Evolutionary conservation across 2,329 filamentous ascomycete species (phyloP).

Genomic region (Paramyrothecium roridum): DNA sequence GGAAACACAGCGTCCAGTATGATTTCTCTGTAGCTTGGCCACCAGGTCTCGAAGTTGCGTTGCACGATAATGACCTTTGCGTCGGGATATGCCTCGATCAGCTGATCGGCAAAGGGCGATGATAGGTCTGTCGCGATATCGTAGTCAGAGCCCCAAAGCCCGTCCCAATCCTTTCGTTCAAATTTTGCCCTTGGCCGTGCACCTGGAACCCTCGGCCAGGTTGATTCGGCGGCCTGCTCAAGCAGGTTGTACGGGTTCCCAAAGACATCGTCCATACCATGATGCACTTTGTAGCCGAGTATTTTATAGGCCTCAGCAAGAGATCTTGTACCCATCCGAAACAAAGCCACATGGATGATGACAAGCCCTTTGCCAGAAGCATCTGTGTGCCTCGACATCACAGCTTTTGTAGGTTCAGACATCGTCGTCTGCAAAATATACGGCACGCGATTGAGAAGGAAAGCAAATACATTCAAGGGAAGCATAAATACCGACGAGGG

Average conservation of each 20-base stretch:
- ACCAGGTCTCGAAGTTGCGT: conserved; percentile 34
- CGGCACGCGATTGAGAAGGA: too few relatives aligned
- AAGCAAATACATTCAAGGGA: too few relatives aligned
- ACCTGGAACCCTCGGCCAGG: background rate
- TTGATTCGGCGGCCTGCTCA: background rate
- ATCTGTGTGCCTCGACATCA: too few relatives aligned
- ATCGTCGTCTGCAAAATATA: too few relatives aligned
- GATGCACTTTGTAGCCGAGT: background rate
- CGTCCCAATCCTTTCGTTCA: background rate
- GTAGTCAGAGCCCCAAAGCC: background rate
- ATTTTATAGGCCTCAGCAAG: background rate
- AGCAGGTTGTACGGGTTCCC: background rate
- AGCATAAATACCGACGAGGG: too few relatives aligned
- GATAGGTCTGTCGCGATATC: background rate
- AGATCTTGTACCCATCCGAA: background rate
- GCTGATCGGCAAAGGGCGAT: background rate
- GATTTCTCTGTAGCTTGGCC: conserved; percentile 19
- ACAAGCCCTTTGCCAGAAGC: too few relatives aligned
- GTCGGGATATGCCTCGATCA: conserved; percentile 21
- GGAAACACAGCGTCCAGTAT: conserved; percentile 17
- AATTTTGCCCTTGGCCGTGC: background rate
- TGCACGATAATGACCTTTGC: conserved; percentile 36
- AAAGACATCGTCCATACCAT: background rate
- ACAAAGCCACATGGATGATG: background rate
- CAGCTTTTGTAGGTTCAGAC: too few relatives aligned